These are phyloP conservation scores for Coemansia sp. DNA, from an alignment of 371 early-diverging fungal genomes.

Conservation along the genomic window DNA sequence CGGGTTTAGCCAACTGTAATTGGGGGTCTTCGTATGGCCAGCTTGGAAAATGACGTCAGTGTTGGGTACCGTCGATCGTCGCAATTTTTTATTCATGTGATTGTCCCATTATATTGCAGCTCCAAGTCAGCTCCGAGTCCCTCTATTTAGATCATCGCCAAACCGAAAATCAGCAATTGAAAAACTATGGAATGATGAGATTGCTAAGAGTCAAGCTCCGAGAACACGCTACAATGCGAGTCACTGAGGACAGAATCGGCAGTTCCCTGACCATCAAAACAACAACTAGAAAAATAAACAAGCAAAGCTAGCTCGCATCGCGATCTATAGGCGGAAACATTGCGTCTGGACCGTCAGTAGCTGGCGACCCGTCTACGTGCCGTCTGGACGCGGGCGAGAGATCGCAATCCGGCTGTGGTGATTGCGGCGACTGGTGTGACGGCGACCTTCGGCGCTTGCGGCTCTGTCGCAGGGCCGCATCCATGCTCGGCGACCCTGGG, in stretches of 20 bases:
- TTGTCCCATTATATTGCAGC: not conserved
- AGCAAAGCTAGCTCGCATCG: constrained; percentile 3
- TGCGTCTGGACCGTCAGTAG: constrained; percentile 7
- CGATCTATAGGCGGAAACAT: constrained; percentile 41
- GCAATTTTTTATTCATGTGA: not conserved
- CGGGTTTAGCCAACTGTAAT: not conserved
- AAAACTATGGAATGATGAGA: constrained; percentile 14
- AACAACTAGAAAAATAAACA: not conserved
- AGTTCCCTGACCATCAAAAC: constrained; percentile 16
- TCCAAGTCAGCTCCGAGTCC: not conserved
- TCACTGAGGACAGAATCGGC: constrained; percentile 20
- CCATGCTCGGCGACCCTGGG: constrained; percentile 24
- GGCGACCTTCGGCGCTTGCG: constrained; percentile 42
- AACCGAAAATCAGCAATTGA: not conserved
- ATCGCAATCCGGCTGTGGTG: not conserved
- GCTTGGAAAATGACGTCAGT: not conserved
- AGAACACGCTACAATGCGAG: not conserved
- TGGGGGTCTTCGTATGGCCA: not conserved
- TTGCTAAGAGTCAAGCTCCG: constrained; percentile 32
- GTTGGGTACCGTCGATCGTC: not conserved
- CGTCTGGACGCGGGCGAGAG: not conserved
- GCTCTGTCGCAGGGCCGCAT: constrained; percentile 17
- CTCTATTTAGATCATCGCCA: not conserved
- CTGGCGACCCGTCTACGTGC: constrained; percentile 8
- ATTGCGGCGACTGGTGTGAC: constrained; percentile 6